These are phyloP conservation scores for Leccinum ponderosum DNA, from an alignment of 1,284 basidiomycete genomes.

Conservation along the genomic window DNA sequence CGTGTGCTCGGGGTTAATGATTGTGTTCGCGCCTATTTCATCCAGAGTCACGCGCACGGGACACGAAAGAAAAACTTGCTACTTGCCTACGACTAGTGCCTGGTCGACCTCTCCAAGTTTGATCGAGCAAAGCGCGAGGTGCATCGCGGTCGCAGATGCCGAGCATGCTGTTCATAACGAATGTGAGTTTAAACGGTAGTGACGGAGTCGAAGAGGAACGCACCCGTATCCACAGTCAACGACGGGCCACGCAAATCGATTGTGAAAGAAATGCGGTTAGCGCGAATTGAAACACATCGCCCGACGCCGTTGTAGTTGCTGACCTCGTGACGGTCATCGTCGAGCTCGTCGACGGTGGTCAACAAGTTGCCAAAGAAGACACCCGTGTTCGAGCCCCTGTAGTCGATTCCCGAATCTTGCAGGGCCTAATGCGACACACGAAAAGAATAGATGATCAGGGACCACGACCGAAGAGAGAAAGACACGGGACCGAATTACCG, in stretches of 20 bases:
- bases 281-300: conserved; percentile 18
- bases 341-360: conserved; percentile 29
- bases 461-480: background rate
- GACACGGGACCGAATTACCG: conserved; percentile 12
- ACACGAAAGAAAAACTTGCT: background rate
- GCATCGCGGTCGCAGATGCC: conserved; percentile 39
- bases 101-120: conserved; percentile 46
- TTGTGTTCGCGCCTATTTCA: conserved; percentile 21
- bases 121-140: conserved; percentile 49
- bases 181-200: fast-evolving
- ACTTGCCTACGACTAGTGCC: conserved; percentile 42
- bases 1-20: conserved; percentile 29
- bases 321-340: conserved; percentile 30
- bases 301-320: conserved; percentile 29
- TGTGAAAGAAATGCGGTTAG: conserved; percentile 31
- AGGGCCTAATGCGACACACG: conserved; percentile 21
- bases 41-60: background rate
- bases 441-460: background rate
- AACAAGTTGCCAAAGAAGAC: conserved; percentile 33
- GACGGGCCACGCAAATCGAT: conserved; percentile 51
- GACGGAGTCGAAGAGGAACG: conserved; percentile 1
- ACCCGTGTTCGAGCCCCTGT: conserved; percentile 34
- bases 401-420: conserved; percentile 36
- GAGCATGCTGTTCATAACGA: background rate
- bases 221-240: conserved; percentile 47